A percentile compares a stretch with the other conserved stretches of the same genome.
Conservation (phyloP, 1,284 basidiomycete species). For the Tilletia caries region DNA sequence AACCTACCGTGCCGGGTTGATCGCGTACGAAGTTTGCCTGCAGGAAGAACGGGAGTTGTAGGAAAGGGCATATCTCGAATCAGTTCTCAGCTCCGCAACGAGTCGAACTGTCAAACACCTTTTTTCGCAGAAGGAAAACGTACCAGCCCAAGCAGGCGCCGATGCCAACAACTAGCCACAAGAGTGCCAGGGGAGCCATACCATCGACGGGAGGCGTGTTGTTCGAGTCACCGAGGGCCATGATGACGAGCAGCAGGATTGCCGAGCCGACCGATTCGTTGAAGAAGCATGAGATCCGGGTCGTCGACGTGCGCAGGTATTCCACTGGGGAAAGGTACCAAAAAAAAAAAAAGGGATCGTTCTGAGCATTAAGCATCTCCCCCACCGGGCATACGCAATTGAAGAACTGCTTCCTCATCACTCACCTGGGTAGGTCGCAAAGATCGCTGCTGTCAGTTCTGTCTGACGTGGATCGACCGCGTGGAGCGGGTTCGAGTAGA, state of each 20-base stretch:
- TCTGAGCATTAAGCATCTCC: no score
- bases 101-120: not conserved
- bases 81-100: not conserved
- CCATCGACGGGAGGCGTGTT: slow-evolving; percentile 24
- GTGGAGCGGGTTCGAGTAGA: slow-evolving; percentile 5
- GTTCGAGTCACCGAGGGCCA: slow-evolving; percentile 22
- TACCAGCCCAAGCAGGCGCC: slow-evolving; percentile 9
- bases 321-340: slow-evolving; percentile 7
- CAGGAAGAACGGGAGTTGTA: not conserved
- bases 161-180: slow-evolving; percentile 16
- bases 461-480: not conserved
- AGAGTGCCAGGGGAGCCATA: slow-evolving; percentile 18
- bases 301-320: slow-evolving; percentile 7
- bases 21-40: slow-evolving; percentile 13
- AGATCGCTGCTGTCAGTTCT: not conserved
- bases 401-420: no score
- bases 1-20: not conserved
- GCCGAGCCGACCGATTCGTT: slow-evolving; percentile 22
- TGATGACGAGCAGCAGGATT: slow-evolving; percentile 19
- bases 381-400: no score
- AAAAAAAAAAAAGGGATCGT: slow-evolving; percentile 25
- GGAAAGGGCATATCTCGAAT: no score
- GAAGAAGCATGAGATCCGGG: slow-evolving; percentile 18
- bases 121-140: not conserved
- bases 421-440: not conserved